Conservation (phyloP, 2,329 filamentous ascomycete genomes). For the Whalleya microplaca region DNA sequence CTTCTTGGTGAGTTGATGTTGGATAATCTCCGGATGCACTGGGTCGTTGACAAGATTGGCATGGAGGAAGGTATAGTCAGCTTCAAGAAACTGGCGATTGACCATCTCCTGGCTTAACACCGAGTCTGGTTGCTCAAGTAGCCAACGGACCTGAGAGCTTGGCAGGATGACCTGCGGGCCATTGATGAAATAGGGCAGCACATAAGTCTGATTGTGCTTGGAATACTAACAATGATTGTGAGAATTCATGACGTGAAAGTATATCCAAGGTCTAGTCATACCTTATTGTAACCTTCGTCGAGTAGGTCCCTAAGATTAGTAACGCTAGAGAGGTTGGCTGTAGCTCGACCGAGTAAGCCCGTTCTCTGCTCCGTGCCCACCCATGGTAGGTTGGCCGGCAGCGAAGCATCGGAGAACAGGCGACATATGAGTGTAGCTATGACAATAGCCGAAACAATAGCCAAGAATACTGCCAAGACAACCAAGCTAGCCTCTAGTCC, state of each 20-base stretch:
- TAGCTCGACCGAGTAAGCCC: slow-evolving; percentile 23
- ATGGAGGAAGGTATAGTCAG: slow-evolving; percentile 39
- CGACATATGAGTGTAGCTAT: slow-evolving; percentile 28
- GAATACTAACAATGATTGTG: slow-evolving; percentile 32
- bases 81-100: slow-evolving; percentile 40
- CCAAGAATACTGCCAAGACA: slow-evolving; percentile 1
- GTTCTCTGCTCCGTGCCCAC: slow-evolving; percentile 21
- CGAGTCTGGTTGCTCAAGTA: slow-evolving; percentile 37
- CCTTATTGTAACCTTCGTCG: slow-evolving; percentile 37
- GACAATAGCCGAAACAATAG: slow-evolving; percentile 14
- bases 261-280: slow-evolving; percentile 3
- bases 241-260: not conserved
- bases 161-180: slow-evolving; percentile 41
- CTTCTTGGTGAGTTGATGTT: slow-evolving; percentile 38
- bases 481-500: not conserved
- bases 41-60: slow-evolving; percentile 36
- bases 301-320: slow-evolving; percentile 31
- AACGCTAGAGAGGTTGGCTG: slow-evolving; percentile 34
- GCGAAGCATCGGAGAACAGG: slow-evolving; percentile 30
- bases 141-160: slow-evolving; percentile 35
- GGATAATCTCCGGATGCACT: slow-evolving; percentile 38
- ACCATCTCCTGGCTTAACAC: slow-evolving; percentile 39
- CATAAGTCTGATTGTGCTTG: slow-evolving; percentile 33
- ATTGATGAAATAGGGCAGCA: slow-evolving; percentile 39
- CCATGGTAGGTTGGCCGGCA: slow-evolving; percentile 34